Evolutionary conservation across 2,329 filamentous ascomycete genomes (phyloP).

Genomic region (Myriosclerotinia curreyana): DNA sequence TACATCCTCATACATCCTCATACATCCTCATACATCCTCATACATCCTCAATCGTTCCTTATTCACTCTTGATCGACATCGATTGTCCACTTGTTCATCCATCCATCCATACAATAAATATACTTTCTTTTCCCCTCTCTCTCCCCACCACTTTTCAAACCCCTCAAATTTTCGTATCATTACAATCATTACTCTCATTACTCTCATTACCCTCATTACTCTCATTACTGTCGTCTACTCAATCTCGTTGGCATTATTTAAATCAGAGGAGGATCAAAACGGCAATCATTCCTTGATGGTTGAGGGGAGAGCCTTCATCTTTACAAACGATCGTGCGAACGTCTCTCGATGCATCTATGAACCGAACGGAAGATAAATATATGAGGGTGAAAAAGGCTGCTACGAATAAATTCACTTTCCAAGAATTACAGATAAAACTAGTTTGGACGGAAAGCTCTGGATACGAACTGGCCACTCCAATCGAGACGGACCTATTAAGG

Average conservation of each 20-base stretch:
- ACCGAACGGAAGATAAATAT: neutral
- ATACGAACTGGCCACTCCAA: slow-evolving; percentile 6
- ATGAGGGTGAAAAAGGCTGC: neutral
- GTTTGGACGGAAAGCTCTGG: neutral
- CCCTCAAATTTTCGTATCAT: neutral
- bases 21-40: neutral
- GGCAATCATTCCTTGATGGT: neutral
- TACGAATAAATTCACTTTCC: neutral
- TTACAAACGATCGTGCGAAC: slow-evolving; percentile 1
- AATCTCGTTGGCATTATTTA: neutral
- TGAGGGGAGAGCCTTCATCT: neutral
- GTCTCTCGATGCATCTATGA: slow-evolving; percentile 9
- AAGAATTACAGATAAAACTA: neutral
- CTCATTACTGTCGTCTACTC: neutral
- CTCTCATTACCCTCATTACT: neutral
- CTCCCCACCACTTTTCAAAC: neutral
- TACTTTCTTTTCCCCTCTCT: neutral
- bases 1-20: neutral
- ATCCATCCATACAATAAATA: too few relatives aligned
- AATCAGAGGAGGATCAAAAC: neutral
- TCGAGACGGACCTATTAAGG: slow-evolving; percentile 11
- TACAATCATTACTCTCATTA: neutral
- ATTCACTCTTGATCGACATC: neutral
- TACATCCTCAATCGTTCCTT: neutral
- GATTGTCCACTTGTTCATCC: neutral